Conservation (phyloP, 2,329 filamentous ascomycete genomes). For the Apiospora arundinis region DNA sequence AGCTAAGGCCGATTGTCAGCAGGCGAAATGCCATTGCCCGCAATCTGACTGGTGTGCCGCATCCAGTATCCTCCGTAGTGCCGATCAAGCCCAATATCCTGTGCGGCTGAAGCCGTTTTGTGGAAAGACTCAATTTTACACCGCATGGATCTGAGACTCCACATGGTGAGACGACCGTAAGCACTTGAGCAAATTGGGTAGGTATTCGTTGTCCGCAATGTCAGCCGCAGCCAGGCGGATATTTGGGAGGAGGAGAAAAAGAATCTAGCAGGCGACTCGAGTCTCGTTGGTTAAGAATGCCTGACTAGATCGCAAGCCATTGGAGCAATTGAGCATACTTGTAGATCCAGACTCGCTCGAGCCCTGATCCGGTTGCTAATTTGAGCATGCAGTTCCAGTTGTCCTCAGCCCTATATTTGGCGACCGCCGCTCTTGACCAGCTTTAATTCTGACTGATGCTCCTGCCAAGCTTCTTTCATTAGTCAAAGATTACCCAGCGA, state of each 20-base stretch:
- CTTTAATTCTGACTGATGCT: neutral
- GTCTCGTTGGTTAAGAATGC: neutral
- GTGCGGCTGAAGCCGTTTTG: slow-evolving; percentile 29
- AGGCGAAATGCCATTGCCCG: neutral
- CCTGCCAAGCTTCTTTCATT: neutral
- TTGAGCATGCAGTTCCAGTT: neutral
- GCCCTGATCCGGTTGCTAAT: neutral
- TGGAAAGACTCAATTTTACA: slow-evolving; percentile 6
- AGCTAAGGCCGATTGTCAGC: neutral
- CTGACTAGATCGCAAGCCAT: neutral
- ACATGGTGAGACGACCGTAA: slow-evolving; percentile 19
- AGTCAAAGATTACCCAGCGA: neutral
- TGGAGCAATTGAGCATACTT: neutral
- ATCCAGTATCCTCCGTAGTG: neutral
- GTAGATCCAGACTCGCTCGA: neutral
- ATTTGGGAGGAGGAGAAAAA: neutral
- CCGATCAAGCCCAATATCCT: neutral
- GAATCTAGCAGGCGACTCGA: neutral
- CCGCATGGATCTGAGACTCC: slow-evolving; percentile 20
- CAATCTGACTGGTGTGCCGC: neutral
- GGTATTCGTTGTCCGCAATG: neutral
- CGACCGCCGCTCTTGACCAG: neutral
- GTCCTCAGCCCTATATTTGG: neutral
- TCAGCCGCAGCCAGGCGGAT: slow-evolving; percentile 16
- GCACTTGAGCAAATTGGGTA: slow-evolving; percentile 26